Conservation (phyloP, 2,329 filamentous ascomycete species). For the Ophiognomonia clavigignenti-juglandacearum region DNA sequence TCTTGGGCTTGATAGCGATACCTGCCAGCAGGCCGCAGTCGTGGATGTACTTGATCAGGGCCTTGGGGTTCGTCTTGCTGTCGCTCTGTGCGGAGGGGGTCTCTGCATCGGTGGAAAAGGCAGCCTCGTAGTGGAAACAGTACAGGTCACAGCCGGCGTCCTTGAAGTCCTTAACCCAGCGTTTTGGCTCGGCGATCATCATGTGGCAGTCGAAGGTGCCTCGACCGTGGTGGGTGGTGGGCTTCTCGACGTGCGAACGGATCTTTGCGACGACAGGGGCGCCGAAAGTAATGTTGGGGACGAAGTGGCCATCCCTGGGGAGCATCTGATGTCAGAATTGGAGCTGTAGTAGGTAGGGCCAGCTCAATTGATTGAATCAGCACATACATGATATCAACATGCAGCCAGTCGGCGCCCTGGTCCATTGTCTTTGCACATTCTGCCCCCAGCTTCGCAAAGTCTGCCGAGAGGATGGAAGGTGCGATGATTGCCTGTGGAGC, state of each 20-base stretch:
- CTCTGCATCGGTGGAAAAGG: slow-evolving; percentile 81
- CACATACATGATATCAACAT: slow-evolving; percentile 79
- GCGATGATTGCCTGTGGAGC: slow-evolving; percentile 85
- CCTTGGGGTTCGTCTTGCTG: slow-evolving; percentile 72
- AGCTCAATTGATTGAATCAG: too few species aligned
- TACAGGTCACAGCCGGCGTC: slow-evolving; percentile 96
- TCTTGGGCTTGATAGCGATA: slow-evolving; percentile 92
- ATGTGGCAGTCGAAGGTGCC: slow-evolving; percentile 99
- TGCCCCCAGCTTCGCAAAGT: slow-evolving; percentile 84
- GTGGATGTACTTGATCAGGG: slow-evolving; percentile 88
- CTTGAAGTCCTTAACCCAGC: slow-evolving; percentile 95
- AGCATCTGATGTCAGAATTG: not conserved
- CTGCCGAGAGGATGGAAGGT: slow-evolving; percentile 94
- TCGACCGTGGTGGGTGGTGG: slow-evolving; percentile 63
- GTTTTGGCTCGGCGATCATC: slow-evolving; percentile 99
- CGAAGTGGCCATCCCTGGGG: slow-evolving; percentile 91
- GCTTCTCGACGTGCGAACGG: slow-evolving; percentile 75
- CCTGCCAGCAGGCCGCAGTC: slow-evolving; percentile 82
- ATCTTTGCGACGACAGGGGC: slow-evolving; percentile 94
- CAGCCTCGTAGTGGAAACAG: slow-evolving; percentile 99
- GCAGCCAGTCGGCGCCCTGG: slow-evolving; percentile 85
- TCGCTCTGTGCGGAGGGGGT: slow-evolving; percentile 66
- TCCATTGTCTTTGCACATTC: slow-evolving; percentile 84
- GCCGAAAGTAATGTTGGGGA: slow-evolving; percentile 97
- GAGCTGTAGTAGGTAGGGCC: not conserved